Evolutionary conservation across 805 yeast species (phyloP).

Genomic region (Hanseniaspora taiwanica): DNA sequence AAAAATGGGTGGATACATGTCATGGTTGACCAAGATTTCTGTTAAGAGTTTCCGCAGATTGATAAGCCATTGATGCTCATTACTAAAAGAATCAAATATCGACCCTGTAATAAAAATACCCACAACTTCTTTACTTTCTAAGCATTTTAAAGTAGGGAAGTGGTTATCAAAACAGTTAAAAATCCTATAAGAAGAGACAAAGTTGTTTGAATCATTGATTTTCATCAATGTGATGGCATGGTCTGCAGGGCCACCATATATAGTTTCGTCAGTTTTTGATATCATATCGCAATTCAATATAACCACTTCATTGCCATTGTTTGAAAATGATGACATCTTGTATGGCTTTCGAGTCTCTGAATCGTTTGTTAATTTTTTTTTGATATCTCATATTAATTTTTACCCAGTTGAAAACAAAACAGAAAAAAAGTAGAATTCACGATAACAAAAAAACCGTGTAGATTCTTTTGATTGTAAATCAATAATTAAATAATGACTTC

Average conservation of each 20-base stretch:
- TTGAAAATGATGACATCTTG: no score
- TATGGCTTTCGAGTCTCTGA: no score
- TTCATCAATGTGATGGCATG: conserved; percentile 14
- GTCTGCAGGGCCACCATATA: conserved; percentile 17
- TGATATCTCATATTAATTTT: no score
- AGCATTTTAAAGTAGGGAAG: conserved; percentile 15
- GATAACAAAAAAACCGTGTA: no score
- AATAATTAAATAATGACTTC: no score
- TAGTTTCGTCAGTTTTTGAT: no score
- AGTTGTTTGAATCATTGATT: conserved; percentile 4
- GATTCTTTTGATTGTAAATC: no score
- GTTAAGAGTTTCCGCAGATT: conserved; percentile 26
- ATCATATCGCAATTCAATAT: no score
- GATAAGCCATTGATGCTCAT: conserved; percentile 28
- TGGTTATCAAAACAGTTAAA: conserved; percentile 11
- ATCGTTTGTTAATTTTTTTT: no score
- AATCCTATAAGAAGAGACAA: conserved; percentile 11
- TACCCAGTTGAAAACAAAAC: no score
- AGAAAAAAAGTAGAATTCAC: no score
- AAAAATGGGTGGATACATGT: conserved; percentile 28
- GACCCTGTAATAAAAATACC: conserved; percentile 40
- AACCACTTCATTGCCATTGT: no score
- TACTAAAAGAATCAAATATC: conserved; percentile 30
- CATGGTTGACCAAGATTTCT: conserved; percentile 7
- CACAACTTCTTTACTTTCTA: conserved; percentile 6